Base-by-base conservation (phyloP, 768 basidiomycete species). In the Scleroderma citrinum region DNA sequence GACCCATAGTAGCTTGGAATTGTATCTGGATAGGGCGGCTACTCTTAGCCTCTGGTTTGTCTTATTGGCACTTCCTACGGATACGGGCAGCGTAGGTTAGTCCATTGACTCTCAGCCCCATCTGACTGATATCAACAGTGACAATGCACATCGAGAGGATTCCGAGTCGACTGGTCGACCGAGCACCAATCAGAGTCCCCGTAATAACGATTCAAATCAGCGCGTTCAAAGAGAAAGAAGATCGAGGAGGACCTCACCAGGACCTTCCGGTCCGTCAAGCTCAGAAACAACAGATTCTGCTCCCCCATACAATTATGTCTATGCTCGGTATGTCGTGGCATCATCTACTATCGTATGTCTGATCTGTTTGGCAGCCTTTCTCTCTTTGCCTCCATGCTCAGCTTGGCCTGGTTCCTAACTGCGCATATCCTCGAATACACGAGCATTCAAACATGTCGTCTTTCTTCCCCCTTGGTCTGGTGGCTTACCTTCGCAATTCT, bases 401-500 rank as follows among this genome's bases (percentile, higher is more conserved):
- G 85, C n/a, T 60, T 92, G 8, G 81, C 76, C 48, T 92, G 91
- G 87, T 92, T 92, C 57, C 63, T 92, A 23, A 83, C 81, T 16
- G 86, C 88, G 11, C 85, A 92, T 59, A 82, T 90, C 24, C 70
- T 92, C 47, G 76, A 82, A 52, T 92, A 90, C 59, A 85, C 85
- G 14, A 85, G 88, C 7, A 69, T 87, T 24, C 72, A 82, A 53
- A 78, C 82, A 14, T 92, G 90, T 50, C 83, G 90, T 17, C 67
- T 73, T 49, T 71, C 84, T 0, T 78, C 89, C 12, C 90, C 90
- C 7, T 85, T 90, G 55, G 69, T 92, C 30, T 92, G 89, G 89
- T 92, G 87, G 87, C 77, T 91, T 40, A 80, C 78, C 19, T 90
- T 92, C 62, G 83, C 80, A 31, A 83, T 92, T 56, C 69, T 92